Evolutionary conservation across 2,329 filamentous ascomycete genomes (phyloP).

Genomic region (Cordyceps farinosa): DNA sequence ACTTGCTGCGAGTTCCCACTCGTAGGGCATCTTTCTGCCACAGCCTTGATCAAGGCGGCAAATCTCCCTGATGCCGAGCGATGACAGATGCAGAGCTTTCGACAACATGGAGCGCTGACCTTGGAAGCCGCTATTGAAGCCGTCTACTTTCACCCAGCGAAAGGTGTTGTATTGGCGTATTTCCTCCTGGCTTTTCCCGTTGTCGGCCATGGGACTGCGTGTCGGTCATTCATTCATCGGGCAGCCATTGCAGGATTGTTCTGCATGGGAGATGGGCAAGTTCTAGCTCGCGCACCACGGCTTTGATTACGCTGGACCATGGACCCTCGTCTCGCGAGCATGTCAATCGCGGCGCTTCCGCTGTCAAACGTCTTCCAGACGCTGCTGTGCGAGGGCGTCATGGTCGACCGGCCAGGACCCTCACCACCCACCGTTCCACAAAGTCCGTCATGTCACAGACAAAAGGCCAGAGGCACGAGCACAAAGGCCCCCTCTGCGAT

Average conservation of each 20-base stretch:
- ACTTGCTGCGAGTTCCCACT: neutral
- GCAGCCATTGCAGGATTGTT: neutral
- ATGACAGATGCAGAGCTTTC: neutral
- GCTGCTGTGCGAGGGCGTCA: too few relatives aligned
- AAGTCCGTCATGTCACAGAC: too few relatives aligned
- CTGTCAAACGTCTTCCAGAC: too few relatives aligned
- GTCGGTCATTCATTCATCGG: neutral
- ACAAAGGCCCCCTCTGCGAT: too few relatives aligned
- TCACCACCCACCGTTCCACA: too few relatives aligned
- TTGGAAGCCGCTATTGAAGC: neutral
- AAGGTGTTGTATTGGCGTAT: neutral
- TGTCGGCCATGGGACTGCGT: neutral
- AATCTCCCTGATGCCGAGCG: neutral
- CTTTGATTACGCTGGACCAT: too few relatives aligned
- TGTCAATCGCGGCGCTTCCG: too few relatives aligned
- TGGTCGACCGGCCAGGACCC: too few relatives aligned
- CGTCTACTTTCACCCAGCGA: neutral
- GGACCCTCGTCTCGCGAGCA: too few relatives aligned
- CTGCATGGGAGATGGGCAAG: too few relatives aligned
- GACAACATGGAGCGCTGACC: neutral
- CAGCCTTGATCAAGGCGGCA: neutral
- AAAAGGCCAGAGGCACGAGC: too few relatives aligned
- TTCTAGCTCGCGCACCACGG: too few relatives aligned
- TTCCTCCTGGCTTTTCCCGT: neutral
- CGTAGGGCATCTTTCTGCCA: neutral